Evolutionary conservation across 108 stramenopile species (phyloP).

Genomic region (Pseudonitzschia multistriata): DNA sequence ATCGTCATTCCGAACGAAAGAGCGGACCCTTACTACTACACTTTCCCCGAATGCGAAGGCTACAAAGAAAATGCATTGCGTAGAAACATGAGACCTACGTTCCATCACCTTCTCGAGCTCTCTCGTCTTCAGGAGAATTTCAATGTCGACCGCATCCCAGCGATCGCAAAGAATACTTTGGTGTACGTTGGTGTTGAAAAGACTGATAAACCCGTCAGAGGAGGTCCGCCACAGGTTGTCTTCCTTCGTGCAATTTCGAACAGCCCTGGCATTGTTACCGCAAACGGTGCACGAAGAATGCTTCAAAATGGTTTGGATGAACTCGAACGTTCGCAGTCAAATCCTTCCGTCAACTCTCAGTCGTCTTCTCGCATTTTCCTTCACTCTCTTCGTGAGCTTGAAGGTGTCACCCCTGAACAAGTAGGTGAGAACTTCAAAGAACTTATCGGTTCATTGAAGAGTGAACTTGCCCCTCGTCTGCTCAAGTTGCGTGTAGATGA

Average conservation of each 20-base stretch:
- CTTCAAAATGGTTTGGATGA: constrained; percentile 93
- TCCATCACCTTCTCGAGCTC: constrained; percentile 94
- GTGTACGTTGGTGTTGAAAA: constrained; percentile 92
- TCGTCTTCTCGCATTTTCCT: constrained; percentile 94
- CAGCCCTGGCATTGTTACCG: constrained; percentile 75
- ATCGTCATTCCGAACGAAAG: constrained; percentile 65
- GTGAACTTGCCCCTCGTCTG: constrained; percentile 82
- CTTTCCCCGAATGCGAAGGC: constrained; percentile 76
- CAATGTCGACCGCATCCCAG: constrained; percentile 79
- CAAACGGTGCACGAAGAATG: constrained; percentile 64
- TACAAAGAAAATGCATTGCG: constrained; percentile 90
- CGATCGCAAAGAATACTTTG: constrained; percentile 89
- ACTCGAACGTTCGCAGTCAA: constrained; percentile 91
- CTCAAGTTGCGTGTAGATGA: constrained; percentile 95
- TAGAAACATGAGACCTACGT: constrained; percentile 96
- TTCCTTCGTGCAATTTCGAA: constrained; percentile 92
- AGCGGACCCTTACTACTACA: constrained; percentile 82
- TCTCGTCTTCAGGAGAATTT: constrained; percentile 79
- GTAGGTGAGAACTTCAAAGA: constrained; percentile 63
- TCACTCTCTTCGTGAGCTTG: constrained; percentile 85
- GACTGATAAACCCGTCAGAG: constrained; percentile 46
- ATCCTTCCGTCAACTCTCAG: constrained; percentile 83
- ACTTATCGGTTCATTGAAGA: constrained; percentile 77
- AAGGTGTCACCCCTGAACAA: constrained; percentile 63
- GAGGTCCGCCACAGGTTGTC: constrained; percentile 85